These are phyloP conservation scores for Neofusicoccum sp. DNA, from an alignment of 2,329 filamentous ascomycete genomes.

Conservation along the genomic window DNA sequence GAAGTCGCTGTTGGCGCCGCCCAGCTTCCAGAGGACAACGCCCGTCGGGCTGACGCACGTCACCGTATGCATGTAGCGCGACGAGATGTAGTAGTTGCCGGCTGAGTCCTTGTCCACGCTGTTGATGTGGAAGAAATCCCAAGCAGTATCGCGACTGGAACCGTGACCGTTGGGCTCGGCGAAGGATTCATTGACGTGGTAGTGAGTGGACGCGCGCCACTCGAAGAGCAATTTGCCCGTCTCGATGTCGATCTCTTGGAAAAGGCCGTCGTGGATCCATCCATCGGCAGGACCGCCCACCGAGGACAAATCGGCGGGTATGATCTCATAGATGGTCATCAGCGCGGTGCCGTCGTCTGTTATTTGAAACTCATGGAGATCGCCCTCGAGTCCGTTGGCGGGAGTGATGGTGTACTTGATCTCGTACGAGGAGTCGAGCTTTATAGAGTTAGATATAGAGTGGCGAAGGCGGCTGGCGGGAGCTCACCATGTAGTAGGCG, in stretches of 20 bases:
- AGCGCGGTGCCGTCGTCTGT: conserved; percentile 45
- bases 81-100: conserved; percentile 27
- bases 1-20: conserved; percentile 47
- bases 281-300: conserved; percentile 36
- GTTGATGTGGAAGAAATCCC: conserved; percentile 42
- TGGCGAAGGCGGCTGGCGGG: background rate
- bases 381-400: conserved; percentile 28
- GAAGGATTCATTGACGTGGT: conserved; percentile 31
- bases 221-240: conserved; percentile 41
- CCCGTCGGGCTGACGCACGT: conserved; percentile 36
- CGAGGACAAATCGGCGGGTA: conserved; percentile 38
- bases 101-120: conserved; percentile 36
- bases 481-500: conserved; percentile 32
- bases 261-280: conserved; percentile 44
- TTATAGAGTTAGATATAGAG: background rate
- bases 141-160: conserved; percentile 32
- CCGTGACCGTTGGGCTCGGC: conserved; percentile 28
- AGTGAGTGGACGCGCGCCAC: conserved; percentile 40
- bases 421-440: conserved; percentile 22
- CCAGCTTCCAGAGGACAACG: conserved; percentile 52
- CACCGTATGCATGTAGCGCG: conserved; percentile 24
- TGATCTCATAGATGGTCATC: conserved; percentile 42
- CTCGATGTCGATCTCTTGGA: conserved; percentile 45
- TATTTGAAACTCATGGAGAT: conserved; percentile 47
- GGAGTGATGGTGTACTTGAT: conserved; percentile 16